A percentile compares a stretch with the other conserved stretches of the same genome.
These are phyloP conservation scores for Paratinospora sagittata DNA, from an alignment of 164 flowering plant genomes.

Conservation along the genomic window DNA sequence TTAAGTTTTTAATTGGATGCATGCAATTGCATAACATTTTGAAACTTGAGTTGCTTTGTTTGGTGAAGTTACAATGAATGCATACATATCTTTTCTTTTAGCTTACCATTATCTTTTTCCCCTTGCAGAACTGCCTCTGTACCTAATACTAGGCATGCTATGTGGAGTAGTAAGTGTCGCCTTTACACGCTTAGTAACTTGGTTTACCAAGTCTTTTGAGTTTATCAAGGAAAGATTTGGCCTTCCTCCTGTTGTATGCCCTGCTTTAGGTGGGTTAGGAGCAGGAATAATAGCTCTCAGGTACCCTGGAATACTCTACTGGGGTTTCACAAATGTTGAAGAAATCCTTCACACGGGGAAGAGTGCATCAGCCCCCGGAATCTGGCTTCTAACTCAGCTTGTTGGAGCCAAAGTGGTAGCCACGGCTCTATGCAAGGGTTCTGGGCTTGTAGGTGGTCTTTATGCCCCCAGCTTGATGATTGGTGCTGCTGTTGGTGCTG, in stretches of 20 bases:
- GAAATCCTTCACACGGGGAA: slow-evolving; percentile 96
- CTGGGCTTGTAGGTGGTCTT: slow-evolving; percentile 98
- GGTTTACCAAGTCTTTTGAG: slow-evolving; percentile 31
- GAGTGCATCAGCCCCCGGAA: slow-evolving; percentile 97
- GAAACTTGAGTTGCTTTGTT: not conserved
- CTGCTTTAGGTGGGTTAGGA: slow-evolving; percentile 95
- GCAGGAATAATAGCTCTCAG: slow-evolving; percentile 94
- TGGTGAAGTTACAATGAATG: not conserved
- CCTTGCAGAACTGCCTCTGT: slow-evolving; percentile 82
- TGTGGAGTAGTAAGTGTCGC: slow-evolving; percentile 71
- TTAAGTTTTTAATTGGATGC: not conserved
- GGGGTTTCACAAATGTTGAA: slow-evolving; percentile 99
- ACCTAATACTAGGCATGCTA: slow-evolving; percentile 93
- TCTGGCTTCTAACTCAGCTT: slow-evolving; percentile 84
- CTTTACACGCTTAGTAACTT: no score
- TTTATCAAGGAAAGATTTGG: slow-evolving; percentile 69
- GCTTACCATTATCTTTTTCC: not conserved
- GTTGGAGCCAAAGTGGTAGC: slow-evolving; percentile 95
- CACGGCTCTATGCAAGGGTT: slow-evolving; percentile 93
- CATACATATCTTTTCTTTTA: not conserved
- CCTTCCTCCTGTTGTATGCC: slow-evolving; percentile 81
- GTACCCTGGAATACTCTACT: slow-evolving; percentile 92
- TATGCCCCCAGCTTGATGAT: slow-evolving; percentile 99
- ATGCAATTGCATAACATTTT: not conserved
- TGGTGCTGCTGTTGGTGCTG: slow-evolving; percentile 99